phyloP scores from a whole-genome alignment of 83 land plant genomes.

The Diphasiastrum complanatum region DNA sequence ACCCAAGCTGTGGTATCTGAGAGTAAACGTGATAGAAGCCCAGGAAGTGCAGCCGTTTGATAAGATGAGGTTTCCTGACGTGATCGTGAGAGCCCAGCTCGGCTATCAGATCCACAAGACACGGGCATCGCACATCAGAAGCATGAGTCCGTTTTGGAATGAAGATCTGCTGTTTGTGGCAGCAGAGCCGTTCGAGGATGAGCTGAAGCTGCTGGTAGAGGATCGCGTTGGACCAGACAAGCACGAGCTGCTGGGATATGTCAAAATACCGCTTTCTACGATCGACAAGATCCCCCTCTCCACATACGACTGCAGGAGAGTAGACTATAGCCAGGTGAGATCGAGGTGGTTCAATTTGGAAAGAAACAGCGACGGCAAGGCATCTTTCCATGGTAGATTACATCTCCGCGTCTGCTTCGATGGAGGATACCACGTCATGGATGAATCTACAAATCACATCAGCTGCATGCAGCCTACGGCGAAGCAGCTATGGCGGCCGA shows the following conservation, averaged over 20 bases:
- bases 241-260: constrained; percentile 6
- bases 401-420: constrained; percentile 14
- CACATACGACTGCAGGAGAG: too few relatives aligned
- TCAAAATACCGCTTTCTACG: background rate
- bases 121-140: constrained; percentile 1
- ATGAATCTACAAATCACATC: background rate
- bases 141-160: constrained; percentile 22
- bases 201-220: constrained; percentile 10
- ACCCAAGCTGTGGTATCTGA: constrained; percentile 25
- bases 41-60: constrained; percentile 9
- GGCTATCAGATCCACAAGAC: constrained; percentile 18
- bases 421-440: constrained; percentile 16
- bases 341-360: constrained; percentile 9
- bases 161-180: constrained; percentile 20
- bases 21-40: constrained; percentile 22
- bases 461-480: constrained; percentile 9
- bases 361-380: background rate
- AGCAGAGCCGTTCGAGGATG: constrained; percentile 23
- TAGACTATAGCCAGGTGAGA: constrained; percentile 9
- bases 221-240: constrained; percentile 1
- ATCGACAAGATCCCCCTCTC: too few relatives aligned
- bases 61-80: background rate
- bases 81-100: constrained; percentile 15
- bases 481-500: constrained; percentile 4
- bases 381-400: background rate